Evolutionary conservation across 768 basidiomycete genomes (phyloP), one percentile per base, ranked within the genome.

Genomic region (Gautieria morchelliformis): DNA sequence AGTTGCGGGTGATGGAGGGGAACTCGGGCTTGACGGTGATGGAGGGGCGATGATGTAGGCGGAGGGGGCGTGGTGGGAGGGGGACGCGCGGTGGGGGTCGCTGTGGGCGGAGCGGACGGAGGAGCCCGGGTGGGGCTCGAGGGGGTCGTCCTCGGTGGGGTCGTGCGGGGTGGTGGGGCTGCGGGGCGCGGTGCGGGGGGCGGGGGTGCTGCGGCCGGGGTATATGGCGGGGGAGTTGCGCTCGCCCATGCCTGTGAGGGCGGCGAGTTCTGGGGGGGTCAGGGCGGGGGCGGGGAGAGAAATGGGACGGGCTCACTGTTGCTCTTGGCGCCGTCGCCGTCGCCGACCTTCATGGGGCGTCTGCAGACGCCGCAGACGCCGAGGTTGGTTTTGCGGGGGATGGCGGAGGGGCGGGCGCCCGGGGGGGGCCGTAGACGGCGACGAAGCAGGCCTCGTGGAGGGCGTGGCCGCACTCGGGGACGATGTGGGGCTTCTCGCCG

Each of bases 381-480:
- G 22, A 96, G 74, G 66, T 90, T 87, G 47, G 88, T 75, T 72
- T 88, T 83, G 69, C 82, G 75, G 27, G 87, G 77, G 7, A 81
- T 68, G 67, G 68, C 33, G 51, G 77, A 71, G 63, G 73, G 80
- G 35, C 73, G 75, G 63, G 79, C 78, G 58, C 69, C 78, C 14
- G 85, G 83, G 11, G 87, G 85, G 5, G 90, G 90, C 14, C 95
- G 69, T 99, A 99, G 4, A 98, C 95, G 6, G 93, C 92, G 15
- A 85, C 89, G 69, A 97, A 98, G 70, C 96, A 99, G 15, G 93
- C 95, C 89, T 93, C 87, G 72, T 97, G 96, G n/a, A 99, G 82
- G 37, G 92, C 87, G 74, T 99, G 96, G 39, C 96, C 94, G 63
- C 96, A 99, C 68, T 94, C 91, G 32, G 96, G 95, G 47, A 96